Percentiles rank a stretch among this genome's conserved stretches.
Conservation (phyloP, 148 eudicot species). For the Nyssa sinensis region DNA sequence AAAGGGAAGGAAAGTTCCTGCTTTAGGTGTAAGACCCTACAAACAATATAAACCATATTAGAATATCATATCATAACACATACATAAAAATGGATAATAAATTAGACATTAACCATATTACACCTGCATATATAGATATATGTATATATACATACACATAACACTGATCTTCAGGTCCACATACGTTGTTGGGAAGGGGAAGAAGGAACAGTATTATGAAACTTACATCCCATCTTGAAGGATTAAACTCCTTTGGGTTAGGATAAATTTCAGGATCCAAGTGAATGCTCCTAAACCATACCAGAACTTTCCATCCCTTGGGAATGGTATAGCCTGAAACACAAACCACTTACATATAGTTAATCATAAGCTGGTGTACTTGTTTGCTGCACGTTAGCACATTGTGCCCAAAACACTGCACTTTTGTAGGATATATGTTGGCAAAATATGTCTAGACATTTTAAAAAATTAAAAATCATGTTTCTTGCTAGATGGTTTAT, state of each 20-base stretch:
- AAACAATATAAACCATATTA: background rate
- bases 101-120: background rate
- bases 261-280: constrained; percentile 62
- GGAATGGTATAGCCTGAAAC: constrained; percentile 79
- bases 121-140: no score
- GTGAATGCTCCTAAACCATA: constrained; percentile 80
- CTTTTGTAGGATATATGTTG: no score
- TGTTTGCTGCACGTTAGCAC: no score
- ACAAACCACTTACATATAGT: background rate
- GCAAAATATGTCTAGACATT: no score
- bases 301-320: constrained; percentile 83
- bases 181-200: no score
- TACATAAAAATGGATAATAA: no score
- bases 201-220: no score
- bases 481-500: no score
- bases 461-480: no score
- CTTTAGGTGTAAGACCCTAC: constrained; percentile 60
- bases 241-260: constrained; percentile 65
- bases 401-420: no score
- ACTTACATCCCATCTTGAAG: constrained; percentile 96
- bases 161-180: no score
- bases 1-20: constrained; percentile 80
- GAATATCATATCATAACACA: background rate
- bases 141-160: no score
- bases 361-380: background rate